A percentile compares a stretch with the other conserved stretches of the same genome.
Conservation (phyloP, 495 filamentous ascomycete species). For the Corynascus novoguineensis region DNA sequence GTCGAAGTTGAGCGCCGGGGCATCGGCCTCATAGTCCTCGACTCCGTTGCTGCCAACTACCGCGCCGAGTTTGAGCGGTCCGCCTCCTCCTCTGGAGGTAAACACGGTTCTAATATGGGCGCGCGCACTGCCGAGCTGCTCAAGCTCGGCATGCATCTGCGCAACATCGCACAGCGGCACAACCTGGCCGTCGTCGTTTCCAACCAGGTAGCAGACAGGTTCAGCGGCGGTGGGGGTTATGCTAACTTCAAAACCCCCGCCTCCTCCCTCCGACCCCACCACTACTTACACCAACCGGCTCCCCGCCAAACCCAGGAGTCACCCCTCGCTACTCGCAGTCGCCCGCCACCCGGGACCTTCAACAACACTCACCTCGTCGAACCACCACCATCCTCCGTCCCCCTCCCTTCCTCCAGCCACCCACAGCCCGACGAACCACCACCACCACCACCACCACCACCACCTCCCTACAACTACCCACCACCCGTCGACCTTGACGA, state of each 20-base stretch:
- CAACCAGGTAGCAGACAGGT: constrained; percentile 94
- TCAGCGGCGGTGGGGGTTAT: constrained; percentile 32
- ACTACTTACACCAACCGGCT: constrained; percentile 2
- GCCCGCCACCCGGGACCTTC: background rate
- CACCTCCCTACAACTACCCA: background rate
- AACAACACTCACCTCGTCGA: background rate
- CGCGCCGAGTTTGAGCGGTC: constrained; percentile 73
- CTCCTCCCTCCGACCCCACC: constrained; percentile 16
- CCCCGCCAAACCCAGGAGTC: constrained; percentile 27
- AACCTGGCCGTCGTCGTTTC: constrained; percentile 81
- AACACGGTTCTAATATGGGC: constrained; percentile 48
- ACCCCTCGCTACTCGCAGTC: constrained; percentile 36
- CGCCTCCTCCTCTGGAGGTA: background rate
- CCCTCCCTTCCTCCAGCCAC: background rate
- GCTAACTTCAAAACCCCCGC: constrained; percentile 16
- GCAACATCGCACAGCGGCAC: constrained; percentile 64
- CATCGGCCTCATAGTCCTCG: constrained; percentile 76
- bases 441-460: background rate
- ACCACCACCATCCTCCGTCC: background rate
- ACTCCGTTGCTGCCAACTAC: constrained; percentile 91
- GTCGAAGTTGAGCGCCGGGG: constrained; percentile 69
- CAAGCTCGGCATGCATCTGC: constrained; percentile 67
- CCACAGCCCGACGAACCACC: background rate
- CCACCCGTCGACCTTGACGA: constrained; percentile 6
- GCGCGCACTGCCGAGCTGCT: constrained; percentile 63